These are phyloP conservation scores for Tetratostichococcus sp. DNA, from an alignment of 139 green algal species.

Conservation along the genomic window DNA sequence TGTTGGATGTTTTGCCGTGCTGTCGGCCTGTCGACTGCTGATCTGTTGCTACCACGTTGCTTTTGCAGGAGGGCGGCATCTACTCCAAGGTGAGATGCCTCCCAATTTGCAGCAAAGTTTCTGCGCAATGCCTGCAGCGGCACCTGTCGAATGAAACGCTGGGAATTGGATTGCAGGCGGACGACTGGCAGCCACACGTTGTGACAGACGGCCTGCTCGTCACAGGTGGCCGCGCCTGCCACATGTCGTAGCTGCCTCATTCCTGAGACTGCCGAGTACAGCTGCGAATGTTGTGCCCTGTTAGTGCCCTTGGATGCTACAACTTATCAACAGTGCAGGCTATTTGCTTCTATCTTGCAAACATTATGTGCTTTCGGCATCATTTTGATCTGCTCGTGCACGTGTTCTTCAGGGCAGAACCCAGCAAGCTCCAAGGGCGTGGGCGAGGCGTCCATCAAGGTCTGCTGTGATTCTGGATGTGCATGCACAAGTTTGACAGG, in stretches of 20 bases:
- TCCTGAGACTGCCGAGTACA: background rate
- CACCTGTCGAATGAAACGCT: no score
- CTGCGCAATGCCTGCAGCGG: no score
- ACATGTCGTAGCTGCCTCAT: background rate
- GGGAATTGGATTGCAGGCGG: background rate
- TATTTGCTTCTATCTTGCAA: background rate
- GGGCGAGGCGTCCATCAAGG: background rate
- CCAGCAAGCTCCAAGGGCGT: constrained; percentile 9
- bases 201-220: background rate
- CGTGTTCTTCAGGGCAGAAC: constrained; percentile 25
- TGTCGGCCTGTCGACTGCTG: no score
- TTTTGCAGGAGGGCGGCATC: background rate
- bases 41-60: no score
- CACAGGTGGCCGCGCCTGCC: background rate
- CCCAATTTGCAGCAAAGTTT: no score
- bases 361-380: background rate
- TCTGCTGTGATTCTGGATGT: no score
- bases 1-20: no score
- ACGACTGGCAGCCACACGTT: background rate
- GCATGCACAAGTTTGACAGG: no score
- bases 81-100: background rate
- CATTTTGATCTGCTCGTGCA: background rate
- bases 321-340: background rate
- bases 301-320: no score
- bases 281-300: background rate